Conservation (phyloP, 306 rosid species). For the Vicia faba region DNA sequence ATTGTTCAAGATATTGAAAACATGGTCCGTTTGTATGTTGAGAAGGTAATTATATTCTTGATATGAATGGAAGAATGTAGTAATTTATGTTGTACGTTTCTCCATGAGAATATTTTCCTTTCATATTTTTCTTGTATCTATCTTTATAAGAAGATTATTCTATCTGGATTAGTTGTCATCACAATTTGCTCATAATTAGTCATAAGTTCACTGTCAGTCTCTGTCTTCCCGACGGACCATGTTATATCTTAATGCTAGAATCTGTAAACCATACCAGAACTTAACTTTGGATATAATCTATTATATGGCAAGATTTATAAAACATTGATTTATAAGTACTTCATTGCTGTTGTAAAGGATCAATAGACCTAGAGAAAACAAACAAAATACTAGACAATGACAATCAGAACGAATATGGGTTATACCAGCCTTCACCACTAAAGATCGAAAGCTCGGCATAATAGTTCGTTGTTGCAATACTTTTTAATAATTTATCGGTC, state of each 20-base stretch:
- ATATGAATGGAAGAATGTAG: slow-evolving; percentile 18
- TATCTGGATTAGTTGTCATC: no score
- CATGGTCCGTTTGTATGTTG: slow-evolving; percentile 96
- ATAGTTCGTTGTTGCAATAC: neutral
- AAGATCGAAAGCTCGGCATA: slow-evolving; percentile 2
- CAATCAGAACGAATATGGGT: neutral
- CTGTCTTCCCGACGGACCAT: no score
- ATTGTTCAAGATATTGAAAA: slow-evolving; percentile 97
- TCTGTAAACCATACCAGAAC: no score
- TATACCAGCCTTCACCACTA: neutral
- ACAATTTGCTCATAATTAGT: no score
- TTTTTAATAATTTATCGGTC: slow-evolving; percentile 6
- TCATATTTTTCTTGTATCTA: no score
- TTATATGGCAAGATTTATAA: neutral
- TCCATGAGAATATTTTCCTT: no score
- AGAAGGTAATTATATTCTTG: slow-evolving; percentile 66
- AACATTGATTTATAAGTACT: neutral
- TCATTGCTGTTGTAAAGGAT: slow-evolving; percentile 2
- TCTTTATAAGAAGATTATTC: no score
- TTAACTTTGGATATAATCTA: neutral
- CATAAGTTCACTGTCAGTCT: no score
- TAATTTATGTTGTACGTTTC: no score
- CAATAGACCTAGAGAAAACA: neutral
- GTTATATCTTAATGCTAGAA: no score
- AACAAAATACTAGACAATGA: neutral